Percentiles rank a stretch among this genome's conserved stretches.
Evolutionary conservation across 2,329 filamentous ascomycete species (phyloP).

Genomic region (Dactylonectria estremocensis): DNA sequence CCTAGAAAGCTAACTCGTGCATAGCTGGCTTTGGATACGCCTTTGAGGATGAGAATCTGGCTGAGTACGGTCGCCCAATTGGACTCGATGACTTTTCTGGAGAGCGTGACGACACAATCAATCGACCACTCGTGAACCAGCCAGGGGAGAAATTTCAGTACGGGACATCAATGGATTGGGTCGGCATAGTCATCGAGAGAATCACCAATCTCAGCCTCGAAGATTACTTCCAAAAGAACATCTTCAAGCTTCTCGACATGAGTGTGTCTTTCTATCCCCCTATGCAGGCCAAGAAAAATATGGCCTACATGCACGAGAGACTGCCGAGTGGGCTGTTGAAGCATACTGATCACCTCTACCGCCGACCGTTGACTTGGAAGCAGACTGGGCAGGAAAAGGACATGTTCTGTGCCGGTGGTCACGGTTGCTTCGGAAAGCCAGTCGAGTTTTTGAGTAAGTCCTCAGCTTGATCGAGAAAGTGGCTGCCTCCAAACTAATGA

Average conservation of each 20-base stretch:
- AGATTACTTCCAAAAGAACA: conserved; percentile 25
- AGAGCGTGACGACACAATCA: background rate
- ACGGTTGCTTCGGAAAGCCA: conserved; percentile 28
- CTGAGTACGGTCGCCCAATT: conserved; percentile 12
- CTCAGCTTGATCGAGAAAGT: background rate
- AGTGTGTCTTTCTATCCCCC: conserved; percentile 12
- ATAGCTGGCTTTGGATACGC: conserved; percentile 29
- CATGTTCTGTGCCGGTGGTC: conserved; percentile 15
- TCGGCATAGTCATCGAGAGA: conserved; percentile 27
- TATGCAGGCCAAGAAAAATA: background rate
- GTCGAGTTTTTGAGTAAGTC: conserved; percentile 17
- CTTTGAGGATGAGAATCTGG: conserved; percentile 21
- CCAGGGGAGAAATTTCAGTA: conserved; percentile 32
- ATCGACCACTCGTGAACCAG: conserved; percentile 22
- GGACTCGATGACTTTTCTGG: conserved; percentile 25
- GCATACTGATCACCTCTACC: conserved; percentile 17
- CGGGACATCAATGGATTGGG: conserved; percentile 32
- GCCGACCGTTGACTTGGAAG: background rate
- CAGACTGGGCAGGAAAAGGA: background rate
- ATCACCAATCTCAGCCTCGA: conserved; percentile 1
- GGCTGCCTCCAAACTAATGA: background rate
- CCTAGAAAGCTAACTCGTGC: too few relatives aligned
- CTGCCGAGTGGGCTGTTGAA: background rate
- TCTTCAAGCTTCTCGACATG: conserved; percentile 20
- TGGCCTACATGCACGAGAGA: conserved; percentile 25